Evolutionary conservation across 2,329 filamentous ascomycete species (phyloP), one percentile per base, ranked within the genome.

Genomic region (Fusarium nodosum): DNA sequence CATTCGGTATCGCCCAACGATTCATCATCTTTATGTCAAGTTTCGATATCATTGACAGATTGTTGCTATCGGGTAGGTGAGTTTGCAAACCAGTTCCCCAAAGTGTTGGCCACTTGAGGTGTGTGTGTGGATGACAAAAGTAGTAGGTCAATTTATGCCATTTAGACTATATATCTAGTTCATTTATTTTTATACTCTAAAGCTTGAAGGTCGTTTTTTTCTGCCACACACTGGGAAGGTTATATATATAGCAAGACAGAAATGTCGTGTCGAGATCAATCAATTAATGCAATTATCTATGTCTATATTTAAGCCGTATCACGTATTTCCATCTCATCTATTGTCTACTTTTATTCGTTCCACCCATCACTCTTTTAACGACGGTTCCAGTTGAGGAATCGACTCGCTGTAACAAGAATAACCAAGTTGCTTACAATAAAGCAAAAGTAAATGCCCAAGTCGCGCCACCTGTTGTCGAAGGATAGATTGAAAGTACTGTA

Each of bases 351-450:
- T 28, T 57, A 26, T 45, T 60, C 11, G 15, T 64, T 33, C 33
- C 38, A 16, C 41, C 28, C 18, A 31, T 46, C 18, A 5, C 11
- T 69, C 16, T n/a, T n/a, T 78, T 71, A 86, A 67, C 84, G 79
- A 70, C 81, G 80, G 78, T 86, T 86, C 72, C 83, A 86, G 77
- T 86, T 86, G 38, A 86, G 68, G 77, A 82, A 85, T 48, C 83
- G 83, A 60, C 80, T 81, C 84, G 84, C 87, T 47, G 81, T 10
- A 55, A 87, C 81, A 31, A 88, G 75, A 64, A 89, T 86, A 30
- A 92, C 85, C 74, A 96, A 76, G 78, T 97, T 97, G 76, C 90
- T 93, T 16, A 81, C 92, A 55, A 97, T 85, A 75, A 94, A 97
- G 2, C 90, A 91, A 33, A 87, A 72, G 71, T 90, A 91, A 66